These are phyloP conservation scores for Fusarium dimerum DNA, from an alignment of 2,329 filamentous ascomycete genomes.

Conservation along the genomic window DNA sequence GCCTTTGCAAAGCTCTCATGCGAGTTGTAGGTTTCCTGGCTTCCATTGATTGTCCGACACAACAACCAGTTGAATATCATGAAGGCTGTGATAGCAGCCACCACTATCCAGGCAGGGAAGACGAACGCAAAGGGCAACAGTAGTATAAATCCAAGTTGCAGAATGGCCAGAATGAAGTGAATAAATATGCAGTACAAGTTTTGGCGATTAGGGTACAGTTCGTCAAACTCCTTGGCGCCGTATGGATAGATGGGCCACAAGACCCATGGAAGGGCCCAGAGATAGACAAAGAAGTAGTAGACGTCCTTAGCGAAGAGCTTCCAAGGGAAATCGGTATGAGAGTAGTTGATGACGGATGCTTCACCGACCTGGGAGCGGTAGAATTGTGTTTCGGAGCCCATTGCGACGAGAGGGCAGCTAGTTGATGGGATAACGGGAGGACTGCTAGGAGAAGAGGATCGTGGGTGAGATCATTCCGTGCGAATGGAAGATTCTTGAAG, in stretches of 20 bases:
- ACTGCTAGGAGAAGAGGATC: too few species aligned
- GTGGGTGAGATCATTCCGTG: too few species aligned
- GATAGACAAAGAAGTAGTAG: constrained; percentile 56
- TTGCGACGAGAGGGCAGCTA: constrained; percentile 9
- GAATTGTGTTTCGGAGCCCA: constrained; percentile 47
- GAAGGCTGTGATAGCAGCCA: constrained; percentile 43
- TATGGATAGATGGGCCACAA: constrained; percentile 58
- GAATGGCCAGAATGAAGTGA: constrained; percentile 58
- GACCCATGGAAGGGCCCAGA: constrained; percentile 60
- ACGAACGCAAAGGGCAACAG: constrained; percentile 53
- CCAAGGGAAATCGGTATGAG: constrained; percentile 59
- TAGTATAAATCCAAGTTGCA: constrained; percentile 63
- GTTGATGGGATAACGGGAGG: too few species aligned
- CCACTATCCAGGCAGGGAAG: constrained; percentile 51
- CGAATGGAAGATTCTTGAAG: too few species aligned
- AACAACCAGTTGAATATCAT: constrained; percentile 52
- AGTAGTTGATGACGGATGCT: constrained; percentile 58
- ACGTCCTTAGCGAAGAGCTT: constrained; percentile 53
- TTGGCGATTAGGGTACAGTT: constrained; percentile 58
- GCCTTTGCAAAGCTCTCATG: constrained; percentile 53
- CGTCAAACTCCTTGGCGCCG: constrained; percentile 58
- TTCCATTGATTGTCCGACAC: constrained; percentile 54
- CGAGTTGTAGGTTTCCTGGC: constrained; percentile 49
- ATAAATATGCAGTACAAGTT: constrained; percentile 60
- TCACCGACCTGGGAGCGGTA: constrained; percentile 61